Evolutionary conservation across 75 land plant species (phyloP).

Genomic region (Isoetes taiwanensis): DNA sequence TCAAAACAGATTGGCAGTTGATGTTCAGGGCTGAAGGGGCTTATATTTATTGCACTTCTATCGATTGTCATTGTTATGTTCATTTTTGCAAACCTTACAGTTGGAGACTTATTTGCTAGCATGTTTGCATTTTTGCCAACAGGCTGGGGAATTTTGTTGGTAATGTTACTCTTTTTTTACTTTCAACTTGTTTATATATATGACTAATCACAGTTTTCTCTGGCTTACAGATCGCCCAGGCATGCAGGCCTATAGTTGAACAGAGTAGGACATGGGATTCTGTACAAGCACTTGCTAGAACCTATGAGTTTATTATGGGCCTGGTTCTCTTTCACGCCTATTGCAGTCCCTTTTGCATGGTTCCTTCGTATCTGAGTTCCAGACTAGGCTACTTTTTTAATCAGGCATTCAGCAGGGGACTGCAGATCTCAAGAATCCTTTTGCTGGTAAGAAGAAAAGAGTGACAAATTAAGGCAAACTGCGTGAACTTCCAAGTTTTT

Average conservation of each 20-base stretch:
- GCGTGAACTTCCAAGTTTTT: no score
- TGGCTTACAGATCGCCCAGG: constrained; percentile 27
- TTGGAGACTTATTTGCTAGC: constrained; percentile 50
- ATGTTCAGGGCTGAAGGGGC: constrained; percentile 58
- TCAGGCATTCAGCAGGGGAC: constrained; percentile 91
- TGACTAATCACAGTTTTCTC: no score
- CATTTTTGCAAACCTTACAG: constrained; percentile 29
- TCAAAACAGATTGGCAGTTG: no score
- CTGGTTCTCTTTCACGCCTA: constrained; percentile 67
- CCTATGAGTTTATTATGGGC: constrained; percentile 68
- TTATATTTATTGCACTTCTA: constrained; percentile 38
- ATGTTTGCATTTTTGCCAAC: constrained; percentile 76
- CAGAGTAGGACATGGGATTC: constrained; percentile 49
- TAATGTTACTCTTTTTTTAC: constrained; percentile 6
- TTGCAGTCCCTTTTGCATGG: constrained; percentile 81
- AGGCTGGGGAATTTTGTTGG: constrained; percentile 78
- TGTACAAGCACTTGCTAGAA: constrained; percentile 52
- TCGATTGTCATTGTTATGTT: constrained; percentile 37
- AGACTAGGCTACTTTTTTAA: constrained; percentile 95
- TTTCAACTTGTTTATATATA: no score
- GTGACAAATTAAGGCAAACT: no score
- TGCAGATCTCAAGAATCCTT: constrained; percentile 60
- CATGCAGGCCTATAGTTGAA: constrained; percentile 32
- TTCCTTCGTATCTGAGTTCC: constrained; percentile 65
- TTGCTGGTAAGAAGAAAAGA: constrained; percentile 53